phyloP scores from a whole-genome alignment of 2,329 filamentous ascomycete genomes.

The Samsoniella hepiali region DNA sequence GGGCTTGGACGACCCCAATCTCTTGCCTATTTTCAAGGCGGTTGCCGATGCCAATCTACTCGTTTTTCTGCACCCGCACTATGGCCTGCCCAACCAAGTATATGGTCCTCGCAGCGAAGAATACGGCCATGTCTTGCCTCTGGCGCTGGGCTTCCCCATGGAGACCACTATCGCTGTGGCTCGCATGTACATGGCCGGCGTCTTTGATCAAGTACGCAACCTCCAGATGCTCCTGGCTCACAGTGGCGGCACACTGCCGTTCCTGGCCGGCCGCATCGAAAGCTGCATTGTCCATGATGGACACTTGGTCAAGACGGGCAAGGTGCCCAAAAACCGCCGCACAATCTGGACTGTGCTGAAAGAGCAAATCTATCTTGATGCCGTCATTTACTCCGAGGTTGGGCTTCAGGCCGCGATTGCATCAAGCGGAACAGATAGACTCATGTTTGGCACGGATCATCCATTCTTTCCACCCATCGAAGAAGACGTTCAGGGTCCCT shows the following conservation, averaged over 20 bases:
- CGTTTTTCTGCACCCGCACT: slow-evolving; percentile 88
- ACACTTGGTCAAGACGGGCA: slow-evolving; percentile 64
- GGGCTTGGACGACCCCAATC: slow-evolving; percentile 72
- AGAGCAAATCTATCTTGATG: slow-evolving; percentile 83
- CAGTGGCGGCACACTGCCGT: slow-evolving; percentile 83
- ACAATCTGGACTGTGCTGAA: slow-evolving; percentile 55
- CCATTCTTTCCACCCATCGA: slow-evolving; percentile 79
- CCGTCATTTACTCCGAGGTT: slow-evolving; percentile 76
- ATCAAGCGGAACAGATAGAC: slow-evolving; percentile 62
- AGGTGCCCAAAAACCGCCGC: slow-evolving; percentile 45
- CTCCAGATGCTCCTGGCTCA: slow-evolving; percentile 79
- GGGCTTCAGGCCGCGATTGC: slow-evolving; percentile 69
- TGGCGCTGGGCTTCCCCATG: slow-evolving; percentile 84
- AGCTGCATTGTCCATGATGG: slow-evolving; percentile 82
- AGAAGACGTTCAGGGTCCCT: slow-evolving; percentile 59
- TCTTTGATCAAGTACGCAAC: slow-evolving; percentile 71
- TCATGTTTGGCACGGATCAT: slow-evolving; percentile 81
- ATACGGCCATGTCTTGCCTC: slow-evolving; percentile 83
- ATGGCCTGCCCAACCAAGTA: slow-evolving; percentile 76
- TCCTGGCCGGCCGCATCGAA: slow-evolving; percentile 83
- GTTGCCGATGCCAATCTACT: slow-evolving; percentile 62
- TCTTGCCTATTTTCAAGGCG: slow-evolving; percentile 70
- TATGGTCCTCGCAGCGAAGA: slow-evolving; percentile 70
- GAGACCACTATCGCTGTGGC: slow-evolving; percentile 90
- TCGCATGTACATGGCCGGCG: slow-evolving; percentile 80